Base-by-base conservation (phyloP, 805 yeast genomes). In the Diddensiella santjacobensis region DNA sequence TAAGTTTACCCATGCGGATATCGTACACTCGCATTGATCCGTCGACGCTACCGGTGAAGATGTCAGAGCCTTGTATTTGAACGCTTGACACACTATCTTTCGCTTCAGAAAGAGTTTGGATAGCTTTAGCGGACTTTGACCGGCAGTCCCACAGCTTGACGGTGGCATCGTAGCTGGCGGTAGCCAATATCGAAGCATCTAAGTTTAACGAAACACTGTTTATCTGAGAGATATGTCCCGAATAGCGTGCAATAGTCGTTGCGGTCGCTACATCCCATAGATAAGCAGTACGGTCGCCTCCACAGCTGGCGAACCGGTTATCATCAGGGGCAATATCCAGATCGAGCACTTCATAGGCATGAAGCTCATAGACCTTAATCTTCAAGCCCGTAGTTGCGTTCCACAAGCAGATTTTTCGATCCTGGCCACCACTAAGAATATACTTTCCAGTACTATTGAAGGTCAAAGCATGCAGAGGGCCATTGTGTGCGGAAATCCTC, bases 41-140 rank as follows among this genome's bases (percentile, higher is more conserved):
- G 40, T 66, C 71, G 3, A 60, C 60, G 3, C 66, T 59, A 38
- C 66, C 67, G 11, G 70, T 52, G 18, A 60, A 36, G 17, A 65
- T 53, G 26, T 49, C 45, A 19, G 36, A 31, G 20, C 40, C 40
- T 2, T 46, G 36, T 2, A 64, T 48, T 6, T 33, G 49, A 5
- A 66, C 59, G 6, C 52, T 40, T 6, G 65, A 50, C 1, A 66
- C 57, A n/a, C 65, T 56, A 44, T 69, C 75, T 30, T 51, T 48
- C 44, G 68, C 62, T 8, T 68, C 68, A 1, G 50, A 47, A 18
- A 68, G 62, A 13, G 56, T 49, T 52, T 71, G 76, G 1, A 70
- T 52, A 1, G 75, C 74, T 18, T 48, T 58, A 22, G 38, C 38
- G 1, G 49, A 38, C 1, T 48, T 23, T 2, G 64, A 48, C n/a